Evolutionary conservation across 768 basidiomycete species (phyloP).

Genomic region (Boletus sp.): DNA sequence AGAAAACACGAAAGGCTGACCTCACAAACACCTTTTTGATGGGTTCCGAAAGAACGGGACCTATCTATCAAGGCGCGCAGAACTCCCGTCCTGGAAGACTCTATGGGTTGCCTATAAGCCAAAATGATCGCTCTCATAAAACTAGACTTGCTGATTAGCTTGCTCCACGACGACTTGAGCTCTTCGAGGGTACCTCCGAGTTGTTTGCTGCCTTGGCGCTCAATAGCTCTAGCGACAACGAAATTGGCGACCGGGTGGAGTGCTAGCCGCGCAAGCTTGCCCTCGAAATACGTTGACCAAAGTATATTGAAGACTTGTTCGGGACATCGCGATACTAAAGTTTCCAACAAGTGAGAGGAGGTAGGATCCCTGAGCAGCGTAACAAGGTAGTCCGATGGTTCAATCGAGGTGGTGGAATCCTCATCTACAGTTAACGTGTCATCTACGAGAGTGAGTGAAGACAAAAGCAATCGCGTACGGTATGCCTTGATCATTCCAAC

Average conservation of each 20-base stretch:
- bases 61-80: conserved; percentile 74
- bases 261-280: conserved; percentile 68
- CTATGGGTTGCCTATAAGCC: conserved; percentile 33
- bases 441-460: not conserved
- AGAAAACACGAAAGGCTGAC: conserved; percentile 38
- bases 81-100: conserved; percentile 71
- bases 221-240: conserved; percentile 78
- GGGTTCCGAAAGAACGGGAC: conserved; percentile 44
- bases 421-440: conserved; percentile 34
- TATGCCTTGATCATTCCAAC: conserved; percentile 68
- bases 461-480: conserved; percentile 42
- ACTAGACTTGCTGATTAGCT: conserved; percentile 61
- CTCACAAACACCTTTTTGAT: conserved; percentile 50
- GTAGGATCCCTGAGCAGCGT: conserved; percentile 83
- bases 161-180: conserved; percentile 54
- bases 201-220: conserved; percentile 54
- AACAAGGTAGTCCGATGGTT: conserved; percentile 73
- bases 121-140: not conserved
- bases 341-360: conserved; percentile 88
- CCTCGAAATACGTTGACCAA: conserved; percentile 77
- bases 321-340: conserved; percentile 63
- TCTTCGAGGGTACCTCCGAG: conserved; percentile 58
- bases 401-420: conserved; percentile 34
- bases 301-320: conserved; percentile 55
- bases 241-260: conserved; percentile 93